Percentiles rank a stretch among this genome's conserved stretches.
Evolutionary conservation across 257 asterid genomes (phyloP).

Genomic region (Penstemon eatonii): DNA sequence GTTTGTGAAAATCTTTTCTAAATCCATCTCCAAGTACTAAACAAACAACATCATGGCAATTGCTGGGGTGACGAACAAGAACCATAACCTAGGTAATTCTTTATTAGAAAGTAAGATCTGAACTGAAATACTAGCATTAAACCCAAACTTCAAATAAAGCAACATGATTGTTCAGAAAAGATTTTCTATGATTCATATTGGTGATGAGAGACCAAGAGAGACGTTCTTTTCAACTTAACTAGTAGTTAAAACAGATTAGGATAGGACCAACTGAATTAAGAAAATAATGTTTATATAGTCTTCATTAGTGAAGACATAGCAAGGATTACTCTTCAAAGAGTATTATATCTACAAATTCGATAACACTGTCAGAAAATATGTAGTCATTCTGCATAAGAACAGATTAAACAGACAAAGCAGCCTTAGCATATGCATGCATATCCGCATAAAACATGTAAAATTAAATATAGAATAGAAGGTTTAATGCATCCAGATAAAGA

Average conservation of each 20-base stretch:
- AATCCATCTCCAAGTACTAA: not conserved
- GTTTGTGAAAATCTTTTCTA: not conserved
- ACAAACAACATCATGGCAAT: not conserved
- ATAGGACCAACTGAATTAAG: not conserved
- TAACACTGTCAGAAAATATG: not conserved
- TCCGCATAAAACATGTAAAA: conserved; percentile 1
- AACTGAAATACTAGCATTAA: not conserved
- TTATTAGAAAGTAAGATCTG: not conserved
- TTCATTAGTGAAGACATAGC: too few relatives aligned
- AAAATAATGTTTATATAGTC: not conserved
- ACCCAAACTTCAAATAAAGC: not conserved
- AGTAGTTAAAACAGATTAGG: conserved; percentile 4
- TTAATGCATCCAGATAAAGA: conserved; percentile 15
- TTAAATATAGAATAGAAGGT: not conserved
- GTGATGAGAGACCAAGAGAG: not conserved
- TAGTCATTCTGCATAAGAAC: not conserved
- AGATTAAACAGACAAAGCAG: not conserved
- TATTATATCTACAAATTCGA: conserved; percentile 6
- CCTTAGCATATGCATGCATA: not conserved
- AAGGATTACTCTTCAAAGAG: not conserved
- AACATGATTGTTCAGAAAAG: not conserved
- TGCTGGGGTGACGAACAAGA: not conserved
- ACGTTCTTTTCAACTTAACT: not conserved
- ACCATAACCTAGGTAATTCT: not conserved
- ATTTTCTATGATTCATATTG: conserved; percentile 1